Evolutionary conservation across 139 green algal genomes (phyloP), one percentile per base, ranked within the genome.

Genomic region (Coelastrella sp.): DNA sequence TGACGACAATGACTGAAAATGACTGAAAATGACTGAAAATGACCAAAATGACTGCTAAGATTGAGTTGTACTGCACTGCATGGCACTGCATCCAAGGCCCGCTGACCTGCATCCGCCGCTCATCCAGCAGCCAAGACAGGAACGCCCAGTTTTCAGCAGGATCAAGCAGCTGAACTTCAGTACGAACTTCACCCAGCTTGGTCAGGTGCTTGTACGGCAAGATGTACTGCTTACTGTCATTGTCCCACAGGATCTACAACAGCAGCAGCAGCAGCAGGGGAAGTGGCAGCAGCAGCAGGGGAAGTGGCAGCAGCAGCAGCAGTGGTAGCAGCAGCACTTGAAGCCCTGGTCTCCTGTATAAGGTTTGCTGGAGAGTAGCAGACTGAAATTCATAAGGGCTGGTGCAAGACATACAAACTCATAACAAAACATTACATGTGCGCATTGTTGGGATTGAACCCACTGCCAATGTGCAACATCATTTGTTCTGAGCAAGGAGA

Each of bases 111-210:
- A 73, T 75, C 35, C 91, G 91, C 4, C 72, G 57, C 20, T 87
- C 63, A 7, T 81, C 17, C 22, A 93, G 80, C 15, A 95, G 92
- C 93, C 93, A 95, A 6, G 56, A 84, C 49, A 94, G 63, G 90
- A 95, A 95, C 58, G 93, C 93, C 93, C 93, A 95, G 74, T 88
- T 94, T 5, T 92, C 89, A 0, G 59, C 22, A 14, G 93, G 89
- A 76, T 95, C 92, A 87, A 96, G 66, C 82, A 96, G 49, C 88
- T 94, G 90, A 70, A 96, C 91, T 78, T 95, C 92, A 8, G 91
- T 95, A 6, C 87, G 82, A 20, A 96, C 94, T 86, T 96, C 90
- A 59, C 93, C 93, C 22, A 96, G 91, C 89, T 94, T 94, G 59
- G 91, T 95, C 81, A 95, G 91, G 22, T 87, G 78, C 19, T 80